These are phyloP conservation scores for Coniosporium apollinis DNA, from an alignment of 495 filamentous ascomycete species.

Conservation along the genomic window DNA sequence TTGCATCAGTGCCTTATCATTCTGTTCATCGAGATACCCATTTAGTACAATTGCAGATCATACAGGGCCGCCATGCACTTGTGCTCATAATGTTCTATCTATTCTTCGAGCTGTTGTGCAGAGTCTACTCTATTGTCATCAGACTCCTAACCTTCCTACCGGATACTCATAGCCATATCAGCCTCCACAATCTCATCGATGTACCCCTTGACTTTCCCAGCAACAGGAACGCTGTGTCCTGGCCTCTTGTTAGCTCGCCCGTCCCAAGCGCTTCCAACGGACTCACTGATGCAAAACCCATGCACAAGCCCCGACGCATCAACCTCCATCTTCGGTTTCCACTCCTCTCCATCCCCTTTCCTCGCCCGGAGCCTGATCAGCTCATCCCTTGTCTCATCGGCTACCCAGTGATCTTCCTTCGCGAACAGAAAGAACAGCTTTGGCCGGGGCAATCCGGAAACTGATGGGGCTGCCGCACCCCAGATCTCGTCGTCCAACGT, in stretches of 20 bases:
- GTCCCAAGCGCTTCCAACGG: too few relatives aligned
- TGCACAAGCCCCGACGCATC: slow-evolving; percentile 60
- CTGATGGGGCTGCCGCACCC: slow-evolving; percentile 32
- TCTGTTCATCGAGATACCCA: too few relatives aligned
- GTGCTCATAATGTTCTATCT: too few relatives aligned
- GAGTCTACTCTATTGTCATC: too few relatives aligned
- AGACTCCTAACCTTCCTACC: too few relatives aligned
- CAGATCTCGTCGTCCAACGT: slow-evolving; percentile 69
- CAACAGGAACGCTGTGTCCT: slow-evolving; percentile 12
- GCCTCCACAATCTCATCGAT: slow-evolving; percentile 33
- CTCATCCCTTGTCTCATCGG: slow-evolving; percentile 52
- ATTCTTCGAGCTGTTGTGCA: too few relatives aligned
- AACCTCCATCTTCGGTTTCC: slow-evolving; percentile 46
- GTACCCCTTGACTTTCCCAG: slow-evolving; percentile 46
- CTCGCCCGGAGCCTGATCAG: slow-evolving; percentile 42
- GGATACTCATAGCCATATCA: neutral
- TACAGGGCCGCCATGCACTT: too few relatives aligned
- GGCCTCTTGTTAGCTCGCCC: too few relatives aligned
- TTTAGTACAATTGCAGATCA: too few relatives aligned
- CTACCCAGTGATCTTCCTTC: slow-evolving; percentile 66
- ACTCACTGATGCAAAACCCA: slow-evolving; percentile 65
- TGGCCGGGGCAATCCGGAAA: slow-evolving; percentile 16
- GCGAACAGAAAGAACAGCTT: slow-evolving; percentile 71
- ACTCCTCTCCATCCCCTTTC: slow-evolving; percentile 8
- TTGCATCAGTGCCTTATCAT: too few relatives aligned